Evolutionary conservation across 768 basidiomycete species (phyloP), one percentile per base, ranked within the genome.

Genomic region (Podaxis rugospora): DNA sequence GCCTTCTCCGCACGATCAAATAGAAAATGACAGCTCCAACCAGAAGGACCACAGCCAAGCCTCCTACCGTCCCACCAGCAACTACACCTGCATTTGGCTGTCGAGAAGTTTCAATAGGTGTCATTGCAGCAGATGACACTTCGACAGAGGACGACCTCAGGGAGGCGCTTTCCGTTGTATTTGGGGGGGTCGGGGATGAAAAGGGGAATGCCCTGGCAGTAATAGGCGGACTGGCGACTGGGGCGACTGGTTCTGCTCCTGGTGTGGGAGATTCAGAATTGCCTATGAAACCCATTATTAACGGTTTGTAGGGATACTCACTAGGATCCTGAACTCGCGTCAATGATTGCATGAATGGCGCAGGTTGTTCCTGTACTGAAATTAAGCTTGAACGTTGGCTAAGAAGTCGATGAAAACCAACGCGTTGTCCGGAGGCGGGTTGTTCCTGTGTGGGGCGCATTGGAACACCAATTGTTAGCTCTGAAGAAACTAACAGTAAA

Each of bases 51-150:
- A 72, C 68, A 1, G 78, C 62, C 3, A 82, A 49, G 9, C 72
- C 81, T 4, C 74, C 80, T 21, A 80, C 70, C n/a, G 74, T 73
- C 16, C 81, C 82, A 35, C 83, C 84, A 9, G 76, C 76, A 27
- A 85, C 79, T 23, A 78, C 75, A 1, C 79, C 81, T 0, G 72
- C 71, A 57, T 76, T 70, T 14, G 21, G 36, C 18, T 25, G 42
- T 0, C 47, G 54, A 13, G 47, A 2, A 4, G 21, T 36, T 5
- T 40, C 21, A 5, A 11, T 18, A 25, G 40, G 13, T 13, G 4
- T 10, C n/a, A 16, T 10, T 59, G 27, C 7, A 32, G 0, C 1
- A 9, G 32, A 32, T 32, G 9, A 32, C 32, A 0, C 2, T 2
- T 7, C 32, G 1, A 32, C 32, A 32, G 32, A 9, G 7, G 0